These are phyloP conservation scores for Amaranthus cruentus DNA, from an alignment of 148 eudicot genomes.

Conservation along the genomic window DNA sequence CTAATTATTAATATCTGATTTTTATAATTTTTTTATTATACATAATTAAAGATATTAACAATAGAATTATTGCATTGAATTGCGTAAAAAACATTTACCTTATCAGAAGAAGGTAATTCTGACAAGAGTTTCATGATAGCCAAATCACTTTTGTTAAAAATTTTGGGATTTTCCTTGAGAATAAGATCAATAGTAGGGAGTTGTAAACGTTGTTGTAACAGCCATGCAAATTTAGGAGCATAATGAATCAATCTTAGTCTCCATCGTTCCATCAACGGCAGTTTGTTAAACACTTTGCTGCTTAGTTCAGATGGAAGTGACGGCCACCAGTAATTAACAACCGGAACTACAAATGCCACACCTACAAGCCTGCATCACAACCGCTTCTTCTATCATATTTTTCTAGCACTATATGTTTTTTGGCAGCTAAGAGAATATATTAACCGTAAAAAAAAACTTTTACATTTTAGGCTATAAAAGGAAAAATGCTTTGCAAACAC, in stretches of 20 bases:
- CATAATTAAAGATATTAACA: no score
- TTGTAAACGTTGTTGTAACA: conserved; percentile 25
- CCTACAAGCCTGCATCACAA: conserved; percentile 28
- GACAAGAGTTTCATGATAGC: conserved; percentile 1
- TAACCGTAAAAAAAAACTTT: no score
- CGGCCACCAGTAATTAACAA: conserved; percentile 39
- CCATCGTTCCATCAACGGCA: conserved; percentile 26
- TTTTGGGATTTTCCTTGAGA: conserved; percentile 23
- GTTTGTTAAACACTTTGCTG: conserved; percentile 13
- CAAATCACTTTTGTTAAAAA: conserved; percentile 23
- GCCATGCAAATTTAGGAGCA: conserved; percentile 30
- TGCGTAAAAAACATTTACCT: conserved; percentile 4
- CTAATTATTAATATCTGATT: no score
- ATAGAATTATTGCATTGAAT: no score
- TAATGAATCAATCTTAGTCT: conserved; percentile 23
- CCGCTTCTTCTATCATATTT: no score
- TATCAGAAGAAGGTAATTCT: conserved; percentile 18
- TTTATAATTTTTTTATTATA: no score
- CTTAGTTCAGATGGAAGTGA: conserved; percentile 22
- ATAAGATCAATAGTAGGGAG: conserved; percentile 12
- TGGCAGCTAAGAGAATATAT: no score
- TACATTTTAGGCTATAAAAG: no score
- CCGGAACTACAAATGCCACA: conserved; percentile 30
- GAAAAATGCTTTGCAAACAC: no score
- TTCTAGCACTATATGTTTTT: no score